Evolutionary conservation across 495 filamentous ascomycete genomes (phyloP).

Genomic region (Daldinia bambusicola): DNA sequence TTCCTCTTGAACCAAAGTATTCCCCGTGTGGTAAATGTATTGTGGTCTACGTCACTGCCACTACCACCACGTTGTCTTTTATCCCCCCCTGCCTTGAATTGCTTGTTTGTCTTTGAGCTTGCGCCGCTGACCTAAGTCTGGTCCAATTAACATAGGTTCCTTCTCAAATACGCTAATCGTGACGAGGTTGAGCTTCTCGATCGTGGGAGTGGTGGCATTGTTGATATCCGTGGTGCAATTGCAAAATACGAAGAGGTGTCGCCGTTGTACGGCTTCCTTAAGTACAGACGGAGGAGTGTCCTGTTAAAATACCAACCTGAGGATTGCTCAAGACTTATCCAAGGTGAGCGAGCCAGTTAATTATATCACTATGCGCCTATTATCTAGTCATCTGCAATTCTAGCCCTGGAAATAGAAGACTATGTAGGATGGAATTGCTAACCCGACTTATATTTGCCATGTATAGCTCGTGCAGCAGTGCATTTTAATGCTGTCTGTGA

Average conservation of each 20-base stretch:
- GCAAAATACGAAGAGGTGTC: slow-evolving; percentile 82
- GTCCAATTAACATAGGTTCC: slow-evolving; percentile 71
- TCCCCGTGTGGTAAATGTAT: background rate
- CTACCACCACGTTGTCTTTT: background rate
- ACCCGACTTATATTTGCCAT: slow-evolving; percentile 19
- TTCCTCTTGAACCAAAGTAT: background rate
- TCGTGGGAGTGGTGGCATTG: slow-evolving; percentile 82
- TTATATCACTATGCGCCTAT: slow-evolving; percentile 20
- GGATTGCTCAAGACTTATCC: slow-evolving; percentile 85
- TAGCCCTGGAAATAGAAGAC: slow-evolving; percentile 2
- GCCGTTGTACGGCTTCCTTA: slow-evolving; percentile 90
- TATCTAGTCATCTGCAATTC: background rate
- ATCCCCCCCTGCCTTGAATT: background rate
- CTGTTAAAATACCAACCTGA: slow-evolving; percentile 93
- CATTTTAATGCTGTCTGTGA: slow-evolving; percentile 90
- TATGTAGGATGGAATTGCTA: slow-evolving; percentile 16
- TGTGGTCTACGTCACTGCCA: background rate
- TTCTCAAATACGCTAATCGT: slow-evolving; percentile 88
- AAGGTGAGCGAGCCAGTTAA: slow-evolving; percentile 69
- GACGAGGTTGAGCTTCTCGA: slow-evolving; percentile 86
- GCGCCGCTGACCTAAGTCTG: slow-evolving; percentile 36
- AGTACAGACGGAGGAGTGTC: slow-evolving; percentile 89
- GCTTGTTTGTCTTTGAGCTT: slow-evolving; percentile 19
- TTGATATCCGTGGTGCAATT: slow-evolving; percentile 82
- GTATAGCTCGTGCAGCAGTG: slow-evolving; percentile 86